Evolutionary conservation across 2,329 filamentous ascomycete species (phyloP), one percentile per base, ranked within the genome.

Genomic region (Beauveria sp.): DNA sequence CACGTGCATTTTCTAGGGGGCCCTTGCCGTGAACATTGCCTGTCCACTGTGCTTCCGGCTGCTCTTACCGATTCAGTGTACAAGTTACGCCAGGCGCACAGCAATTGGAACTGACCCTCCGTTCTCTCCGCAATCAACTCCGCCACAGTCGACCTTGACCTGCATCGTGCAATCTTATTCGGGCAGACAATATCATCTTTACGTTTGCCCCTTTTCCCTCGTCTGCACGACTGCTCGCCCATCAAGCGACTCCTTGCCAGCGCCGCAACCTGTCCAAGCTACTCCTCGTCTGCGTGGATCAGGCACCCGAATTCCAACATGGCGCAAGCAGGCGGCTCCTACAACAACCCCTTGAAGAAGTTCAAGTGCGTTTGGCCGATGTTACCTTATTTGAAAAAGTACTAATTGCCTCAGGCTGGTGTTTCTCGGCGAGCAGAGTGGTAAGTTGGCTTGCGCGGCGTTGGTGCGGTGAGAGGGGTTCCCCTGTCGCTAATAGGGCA

Each of bases 341-440:
- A 98, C 83, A 97, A 96, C 77, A 98, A 98, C 82, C 95, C 95
- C 71, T 82, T 99, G 79, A 99, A 99, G 90, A 99, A 99, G 79
- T 99, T 98, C 89, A 99, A 99, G 93, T 97, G 82, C 64, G 72
- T 70, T 28, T 60, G 42, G 60, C 45, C 50, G 24, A 24, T 56
- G 18, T 1, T 24, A 38, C 38, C 30, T 54, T 51, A 20, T 16
- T 47, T 52, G 34, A 61, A 68, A 52, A 61, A 38, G 47, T 46
- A 60, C 68, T 74, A 67, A 74, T 60, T 42, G 30, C 20, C 28
- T 62, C 69, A 96, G 93, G 81, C 80, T 99, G 77, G 95, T 99
- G 68, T 99, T 99, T 77, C 81, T 99, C 65, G 95, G 95, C 73
- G 95, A 99, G 80, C 95, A 99, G 79, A 98, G 93, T 77, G 95